Evolutionary conservation across 176 grass and related monocot genomes (phyloP), one percentile per base, ranked within the genome.

Genomic region (Oryza meyeriana): DNA sequence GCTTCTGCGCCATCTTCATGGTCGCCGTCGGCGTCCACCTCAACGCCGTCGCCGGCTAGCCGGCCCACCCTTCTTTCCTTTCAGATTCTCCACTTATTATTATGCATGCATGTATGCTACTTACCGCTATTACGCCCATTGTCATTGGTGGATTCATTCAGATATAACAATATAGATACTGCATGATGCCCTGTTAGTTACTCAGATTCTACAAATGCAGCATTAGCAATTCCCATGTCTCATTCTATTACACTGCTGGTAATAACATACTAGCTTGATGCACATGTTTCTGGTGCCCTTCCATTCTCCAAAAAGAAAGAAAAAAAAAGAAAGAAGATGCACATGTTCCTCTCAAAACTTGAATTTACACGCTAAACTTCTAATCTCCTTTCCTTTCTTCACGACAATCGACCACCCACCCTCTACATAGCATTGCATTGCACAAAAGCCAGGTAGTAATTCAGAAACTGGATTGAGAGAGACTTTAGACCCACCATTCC

Each of bases 1-100:
- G 38, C 62, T 82, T 85, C 66, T 85, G 83, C 78, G 82, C 83
- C 83, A 85, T 89, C 83, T 85, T 89, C 66, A 85, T 82, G 78
- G 13, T 89, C 77, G 88, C 78, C 77, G 11, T 89, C 78, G 55
- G 44, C 1, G 65, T 89, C 22, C 78, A 85, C 72, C 31, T 86
- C 78, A 59, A 64, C 65, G 13, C 50, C 50, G 50, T 55, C 65
- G 13, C 50, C 50, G 50, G 18, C 50, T 55, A 55, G 42, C 40
- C 2, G 6, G 13, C 42, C 13, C 42, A 3, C 42, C 42, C 47
- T 20, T 20, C 5, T 20, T 52, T 20, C 5, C 10, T 45, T 41
- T 10, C 40, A 41, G 10, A 45, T 45, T 13, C 13, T 4, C 13
- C 42, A 4, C 13, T 12, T 52, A n/a, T 17, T 20, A 52, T 6